A percentile compares a stretch with the other conserved stretches of the same genome.
Conservation (phyloP, 306 rosid genomes). For the Alnus rubra region DNA sequence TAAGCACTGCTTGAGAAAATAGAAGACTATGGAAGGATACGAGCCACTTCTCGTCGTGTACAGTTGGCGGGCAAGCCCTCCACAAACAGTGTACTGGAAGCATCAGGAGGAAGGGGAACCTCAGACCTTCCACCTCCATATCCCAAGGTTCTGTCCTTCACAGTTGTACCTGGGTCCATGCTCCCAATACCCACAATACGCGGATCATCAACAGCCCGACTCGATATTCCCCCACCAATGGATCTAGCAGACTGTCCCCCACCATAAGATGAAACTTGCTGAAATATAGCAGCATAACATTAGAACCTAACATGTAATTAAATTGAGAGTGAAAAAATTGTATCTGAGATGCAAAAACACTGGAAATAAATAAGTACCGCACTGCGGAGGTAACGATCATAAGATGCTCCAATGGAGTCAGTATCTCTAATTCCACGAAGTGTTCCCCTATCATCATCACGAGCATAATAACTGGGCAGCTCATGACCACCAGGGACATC, state of each 20-base stretch:
- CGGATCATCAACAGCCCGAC: constrained; percentile 65
- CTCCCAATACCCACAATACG: constrained; percentile 56
- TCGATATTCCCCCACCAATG: constrained; percentile 56
- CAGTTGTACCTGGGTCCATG: constrained; percentile 58
- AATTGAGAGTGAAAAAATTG: constrained; percentile 8
- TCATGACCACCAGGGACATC: constrained; percentile 69
- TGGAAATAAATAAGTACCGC: constrained; percentile 57
- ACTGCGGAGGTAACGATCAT: constrained; percentile 85
- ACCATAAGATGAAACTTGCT: constrained; percentile 75
- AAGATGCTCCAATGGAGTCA: constrained; percentile 92
- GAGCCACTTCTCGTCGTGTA: constrained; percentile 94
- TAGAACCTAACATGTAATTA: constrained; percentile 28
- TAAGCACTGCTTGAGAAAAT: not conserved
- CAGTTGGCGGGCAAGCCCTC: constrained; percentile 95
- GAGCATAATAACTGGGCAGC: constrained; percentile 67
- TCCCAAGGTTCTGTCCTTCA: constrained; percentile 62
- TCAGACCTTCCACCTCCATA: constrained; percentile 69
- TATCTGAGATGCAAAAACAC: constrained; percentile 14
- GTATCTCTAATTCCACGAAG: constrained; percentile 75
- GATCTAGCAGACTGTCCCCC: constrained; percentile 75
- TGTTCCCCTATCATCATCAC: constrained; percentile 77
- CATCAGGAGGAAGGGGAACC: constrained; percentile 86
- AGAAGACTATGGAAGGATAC: constrained; percentile 63
- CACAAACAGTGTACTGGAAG: constrained; percentile 87
- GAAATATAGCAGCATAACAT: constrained; percentile 38